Evolutionary conservation across 495 filamentous ascomycete species (phyloP), one percentile per base, ranked within the genome.

Genomic region (Penicillium argentinense): DNA sequence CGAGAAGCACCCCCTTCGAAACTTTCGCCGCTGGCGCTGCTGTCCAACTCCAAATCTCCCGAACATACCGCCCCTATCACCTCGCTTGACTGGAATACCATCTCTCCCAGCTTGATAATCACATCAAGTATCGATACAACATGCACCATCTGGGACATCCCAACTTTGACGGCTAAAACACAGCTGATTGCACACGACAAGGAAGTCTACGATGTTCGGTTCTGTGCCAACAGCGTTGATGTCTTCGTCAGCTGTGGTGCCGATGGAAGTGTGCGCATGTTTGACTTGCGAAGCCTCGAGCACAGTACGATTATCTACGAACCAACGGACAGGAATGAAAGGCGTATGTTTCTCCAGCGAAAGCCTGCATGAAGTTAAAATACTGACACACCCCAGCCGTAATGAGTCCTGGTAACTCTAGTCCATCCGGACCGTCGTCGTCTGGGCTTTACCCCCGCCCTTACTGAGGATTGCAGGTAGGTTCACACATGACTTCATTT

Each of bases 71-170:
- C 93, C 4, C 93, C 93, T 7, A 82, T 99, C 30, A 99, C 93
- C 3, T 95, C 89, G 7, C 74, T 99, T 19, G 93, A 99, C 68
- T 99, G 93, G 93, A 99, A 99, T 51, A 93, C 87, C 4, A 83
- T 97, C 32, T 93, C 88, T 4, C 93, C 93, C 3, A 96, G 91
- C 62, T 71, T 97, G 28, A 99, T 99, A 57, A 99, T 99, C 50
- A 99, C 93, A 0, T 95, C 89, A 3, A 97, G 92, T 63, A 99
- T 99, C 51, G 93, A 99, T 63, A 99, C 93, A 0, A 99, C 93
- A 1, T 99, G 93, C 69, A 99, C 93, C n/a, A 97, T 99, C 45
- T 99, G 93, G 93, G 93, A 99, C 59, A 99, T 99, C 22, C 93
- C 93, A 2, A 96, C 93, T 3, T 71, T 99, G 49, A 99, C 93